phyloP scores from a whole-genome alignment of 2,329 filamentous ascomycete genomes.

The Fusarium ambrosium region DNA sequence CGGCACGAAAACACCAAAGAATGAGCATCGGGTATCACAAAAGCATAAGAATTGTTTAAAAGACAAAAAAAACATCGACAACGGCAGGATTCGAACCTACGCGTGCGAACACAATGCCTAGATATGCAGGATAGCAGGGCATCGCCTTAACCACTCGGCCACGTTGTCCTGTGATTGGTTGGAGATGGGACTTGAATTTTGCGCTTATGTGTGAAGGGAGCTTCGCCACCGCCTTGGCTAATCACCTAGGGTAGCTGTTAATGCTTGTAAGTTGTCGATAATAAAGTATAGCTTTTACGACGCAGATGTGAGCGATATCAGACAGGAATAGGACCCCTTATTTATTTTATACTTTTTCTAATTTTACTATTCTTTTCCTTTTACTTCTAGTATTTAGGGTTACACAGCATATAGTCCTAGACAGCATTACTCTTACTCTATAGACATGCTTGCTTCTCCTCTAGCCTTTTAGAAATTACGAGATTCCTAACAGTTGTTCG shows the following conservation, averaged over 20 bases:
- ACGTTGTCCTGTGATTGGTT: background rate
- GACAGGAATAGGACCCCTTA: background rate
- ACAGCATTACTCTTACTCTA: no score
- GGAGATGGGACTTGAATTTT: fast-evolving
- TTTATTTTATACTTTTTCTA: background rate
- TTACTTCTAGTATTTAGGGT: no score
- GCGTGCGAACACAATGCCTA: background rate
- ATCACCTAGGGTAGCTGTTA: background rate
- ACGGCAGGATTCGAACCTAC: background rate
- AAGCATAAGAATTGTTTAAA: background rate
- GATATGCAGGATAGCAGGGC: background rate
- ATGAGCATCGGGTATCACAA: no score
- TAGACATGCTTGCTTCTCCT: background rate
- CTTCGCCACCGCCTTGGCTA: background rate
- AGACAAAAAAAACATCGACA: background rate
- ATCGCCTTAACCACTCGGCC: conserved; percentile 4
- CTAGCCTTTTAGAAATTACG: background rate
- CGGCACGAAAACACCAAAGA: background rate
- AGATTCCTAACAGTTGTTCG: background rate
- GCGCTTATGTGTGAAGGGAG: background rate
- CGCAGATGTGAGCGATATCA: background rate
- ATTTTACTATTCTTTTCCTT: background rate
- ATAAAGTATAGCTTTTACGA: fast-evolving
- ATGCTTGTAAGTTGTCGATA: background rate
- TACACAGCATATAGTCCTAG: no score